Evolutionary conservation across 106 monocot genomes (phyloP).

Genomic region (Cymbidium sinense): DNA sequence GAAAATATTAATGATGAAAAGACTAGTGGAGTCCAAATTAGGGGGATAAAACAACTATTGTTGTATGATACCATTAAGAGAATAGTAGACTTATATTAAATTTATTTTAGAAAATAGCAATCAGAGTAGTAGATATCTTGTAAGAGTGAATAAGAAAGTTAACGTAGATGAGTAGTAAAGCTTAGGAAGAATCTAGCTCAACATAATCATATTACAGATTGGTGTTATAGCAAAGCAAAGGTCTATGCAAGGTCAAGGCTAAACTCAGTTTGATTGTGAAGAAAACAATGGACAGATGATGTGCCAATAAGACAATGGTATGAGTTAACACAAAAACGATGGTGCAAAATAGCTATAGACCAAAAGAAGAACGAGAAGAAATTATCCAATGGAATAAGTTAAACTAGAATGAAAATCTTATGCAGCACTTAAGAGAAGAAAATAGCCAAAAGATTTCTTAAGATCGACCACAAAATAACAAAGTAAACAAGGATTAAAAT

Average conservation of each 20-base stretch:
- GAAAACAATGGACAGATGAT: not conserved
- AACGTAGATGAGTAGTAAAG: not conserved
- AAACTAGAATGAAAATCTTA: not conserved
- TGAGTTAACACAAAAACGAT: not conserved
- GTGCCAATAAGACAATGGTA: not conserved
- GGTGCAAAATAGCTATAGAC: not conserved
- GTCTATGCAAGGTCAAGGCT: not conserved
- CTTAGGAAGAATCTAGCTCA: not conserved
- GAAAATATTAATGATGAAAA: not conserved
- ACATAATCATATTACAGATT: not conserved
- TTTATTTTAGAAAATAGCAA: not conserved
- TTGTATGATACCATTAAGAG: not conserved
- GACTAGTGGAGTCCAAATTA: not conserved
- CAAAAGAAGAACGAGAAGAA: not conserved
- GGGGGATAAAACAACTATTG: not conserved
- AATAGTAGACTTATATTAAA: not conserved
- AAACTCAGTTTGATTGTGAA: not conserved
- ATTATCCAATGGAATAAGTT: not conserved
- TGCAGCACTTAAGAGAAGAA: no score
- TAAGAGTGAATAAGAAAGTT: not conserved
- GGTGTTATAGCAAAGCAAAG: not conserved
- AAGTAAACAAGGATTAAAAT: no score
- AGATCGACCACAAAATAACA: not conserved
- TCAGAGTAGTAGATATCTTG: not conserved
- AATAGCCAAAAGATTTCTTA: no score